Evolutionary conservation across 2,329 filamentous ascomycete species (phyloP).

Genomic region (Fusarium equiseti): DNA sequence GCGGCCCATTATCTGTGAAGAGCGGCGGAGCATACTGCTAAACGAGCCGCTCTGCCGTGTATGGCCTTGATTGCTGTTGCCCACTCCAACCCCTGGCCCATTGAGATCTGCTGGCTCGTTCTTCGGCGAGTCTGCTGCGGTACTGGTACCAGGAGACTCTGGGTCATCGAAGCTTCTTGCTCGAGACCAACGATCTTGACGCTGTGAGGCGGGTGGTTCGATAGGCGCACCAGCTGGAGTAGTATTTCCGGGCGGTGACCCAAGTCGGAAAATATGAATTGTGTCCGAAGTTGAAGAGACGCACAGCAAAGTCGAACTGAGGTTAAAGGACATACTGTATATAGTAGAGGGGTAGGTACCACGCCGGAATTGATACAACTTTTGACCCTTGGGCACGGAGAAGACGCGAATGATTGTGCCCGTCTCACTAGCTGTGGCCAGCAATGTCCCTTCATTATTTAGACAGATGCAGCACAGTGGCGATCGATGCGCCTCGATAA

Average conservation of each 20-base stretch:
- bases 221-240: slow-evolving; percentile 54
- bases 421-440: slow-evolving; percentile 96
- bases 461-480: slow-evolving; percentile 90
- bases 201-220: slow-evolving; percentile 57
- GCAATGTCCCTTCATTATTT: slow-evolving; percentile 89
- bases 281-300: slow-evolving; percentile 97
- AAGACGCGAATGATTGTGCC: slow-evolving; percentile 98
- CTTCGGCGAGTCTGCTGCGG: slow-evolving; percentile 64
- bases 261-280: slow-evolving; percentile 92
- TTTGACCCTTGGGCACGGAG: slow-evolving; percentile 88
- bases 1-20: slow-evolving; percentile 92
- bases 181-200: slow-evolving; percentile 65
- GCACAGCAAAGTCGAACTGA: slow-evolving; percentile 90
- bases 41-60: slow-evolving; percentile 79
- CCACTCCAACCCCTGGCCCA: slow-evolving; percentile 44
- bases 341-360: slow-evolving; percentile 96
- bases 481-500: slow-evolving; percentile 93
- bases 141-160: slow-evolving; percentile 56
- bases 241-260: slow-evolving; percentile 58
- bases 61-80: slow-evolving; percentile 49
- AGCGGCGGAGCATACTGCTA: slow-evolving; percentile 90
- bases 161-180: slow-evolving; percentile 64
- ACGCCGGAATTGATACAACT: slow-evolving; percentile 94
- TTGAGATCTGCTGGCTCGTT: slow-evolving; percentile 61
- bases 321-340: slow-evolving; percentile 99